Percentiles rank a stretch among this genome's conserved stretches.
These are phyloP conservation scores for Oryza glaberrima DNA, from an alignment of 176 grass and related monocot genomes.

Conservation along the genomic window DNA sequence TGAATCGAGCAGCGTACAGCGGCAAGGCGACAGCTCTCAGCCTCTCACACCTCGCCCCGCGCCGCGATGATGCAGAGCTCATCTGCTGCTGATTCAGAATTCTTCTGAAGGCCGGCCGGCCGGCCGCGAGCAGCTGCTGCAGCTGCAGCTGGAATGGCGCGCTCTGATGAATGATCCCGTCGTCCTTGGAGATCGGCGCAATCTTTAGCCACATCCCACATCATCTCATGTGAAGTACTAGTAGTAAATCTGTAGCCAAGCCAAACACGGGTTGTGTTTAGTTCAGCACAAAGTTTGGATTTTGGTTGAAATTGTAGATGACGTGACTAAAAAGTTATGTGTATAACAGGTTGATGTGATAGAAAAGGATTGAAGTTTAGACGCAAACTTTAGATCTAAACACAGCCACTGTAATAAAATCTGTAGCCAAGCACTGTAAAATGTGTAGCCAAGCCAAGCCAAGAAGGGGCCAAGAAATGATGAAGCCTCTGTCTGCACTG, in stretches of 20 bases:
- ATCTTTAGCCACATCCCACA: constrained; percentile 39
- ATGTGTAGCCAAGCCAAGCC: background rate
- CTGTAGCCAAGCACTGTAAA: constrained; percentile 4
- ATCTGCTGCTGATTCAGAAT: constrained; percentile 8
- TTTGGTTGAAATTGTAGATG: too few relatives aligned
- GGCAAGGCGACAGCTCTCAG: background rate
- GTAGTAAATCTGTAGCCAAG: constrained; percentile 3
- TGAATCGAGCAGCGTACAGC: background rate
- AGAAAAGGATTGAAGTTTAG: too few relatives aligned
- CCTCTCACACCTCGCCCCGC: background rate
- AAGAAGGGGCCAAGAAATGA: constrained; percentile 41
- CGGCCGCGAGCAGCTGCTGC: background rate
- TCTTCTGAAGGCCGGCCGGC: constrained; percentile 3
- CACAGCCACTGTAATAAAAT: background rate
- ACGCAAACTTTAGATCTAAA: too few relatives aligned
- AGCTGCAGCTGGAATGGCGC: background rate
- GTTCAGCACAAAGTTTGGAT: too few relatives aligned
- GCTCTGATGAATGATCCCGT: constrained; percentile 37
- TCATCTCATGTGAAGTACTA: constrained; percentile 3
- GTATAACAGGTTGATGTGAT: too few relatives aligned
- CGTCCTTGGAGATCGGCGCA: constrained; percentile 48
- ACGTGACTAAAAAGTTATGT: too few relatives aligned
- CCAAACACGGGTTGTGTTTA: background rate
- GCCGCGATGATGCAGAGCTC: constrained; percentile 10
- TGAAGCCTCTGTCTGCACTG: constrained; percentile 11